Evolutionary conservation across 2,329 filamentous ascomycete genomes (phyloP), one percentile per base, ranked within the genome.

Genomic region (Salinomyces thailandicus): DNA sequence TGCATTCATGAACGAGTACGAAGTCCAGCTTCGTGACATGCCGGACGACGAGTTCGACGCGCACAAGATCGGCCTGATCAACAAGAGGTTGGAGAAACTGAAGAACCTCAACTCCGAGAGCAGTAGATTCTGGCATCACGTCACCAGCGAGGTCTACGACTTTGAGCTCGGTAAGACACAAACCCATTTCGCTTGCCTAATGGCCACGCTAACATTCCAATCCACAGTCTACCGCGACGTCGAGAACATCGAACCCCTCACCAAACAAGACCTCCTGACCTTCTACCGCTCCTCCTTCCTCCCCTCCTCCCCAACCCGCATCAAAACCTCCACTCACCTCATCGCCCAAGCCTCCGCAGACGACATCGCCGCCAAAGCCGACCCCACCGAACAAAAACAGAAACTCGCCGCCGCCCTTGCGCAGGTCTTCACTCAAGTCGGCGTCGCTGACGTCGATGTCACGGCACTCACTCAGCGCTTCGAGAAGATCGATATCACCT

Each of bases 31-130:
- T 16, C 68, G 75, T 31, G 69, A 78, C 2, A 94, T 96, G 87
- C 72, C 72, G 3, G 78, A 89, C 2, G 67, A 75, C 1, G 85
- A 89, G 7, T 96, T 98, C 49, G 85, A 95, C 54, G 79, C 77
- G 32, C 85, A 96, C 64, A 94, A 94, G 66, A 75, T 82, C 49
- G 93, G 86, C 52, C 68, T 96, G 28, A 78, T 95, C 53, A 85
- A 83, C 55, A 86, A 86, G 63, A 71, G 85, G 12, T 66, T 93
- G 15, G 87, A 96, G 63, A 94, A 93, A 61, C 61, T 93, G 50
- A 94, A 94, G 70, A 96, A 95, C 48, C 66, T 98, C 31, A 75
- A 79, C 41, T 81, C 89, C 46, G 91, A 98, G 63, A 85, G 79
- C 4, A 73, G 70, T 37, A 73, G 85, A 30, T 80, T 93, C 56